Evolutionary conservation across 768 basidiomycete genomes (phyloP).

Genomic region (Hygrophorus russula): DNA sequence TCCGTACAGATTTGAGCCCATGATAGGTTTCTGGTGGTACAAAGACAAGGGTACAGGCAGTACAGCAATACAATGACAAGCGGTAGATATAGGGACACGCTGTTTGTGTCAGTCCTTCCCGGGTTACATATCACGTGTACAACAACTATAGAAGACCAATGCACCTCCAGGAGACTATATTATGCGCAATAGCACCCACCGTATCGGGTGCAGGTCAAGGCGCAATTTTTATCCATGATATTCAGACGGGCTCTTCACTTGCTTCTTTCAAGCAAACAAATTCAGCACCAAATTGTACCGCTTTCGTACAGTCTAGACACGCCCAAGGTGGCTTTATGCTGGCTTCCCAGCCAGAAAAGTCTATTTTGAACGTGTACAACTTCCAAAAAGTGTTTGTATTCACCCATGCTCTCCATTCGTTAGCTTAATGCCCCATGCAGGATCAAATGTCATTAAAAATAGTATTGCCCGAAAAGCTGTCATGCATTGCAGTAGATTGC

Average conservation of each 20-base stretch:
- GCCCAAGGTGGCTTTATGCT: slow-evolving; percentile 79
- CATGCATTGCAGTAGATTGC: slow-evolving; percentile 66
- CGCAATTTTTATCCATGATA: slow-evolving; percentile 66
- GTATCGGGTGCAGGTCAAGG: slow-evolving; percentile 41
- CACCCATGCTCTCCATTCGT: background rate
- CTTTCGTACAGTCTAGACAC: slow-evolving; percentile 52
- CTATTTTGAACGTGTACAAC: slow-evolving; percentile 79
- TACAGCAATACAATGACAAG: background rate
- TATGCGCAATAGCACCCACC: slow-evolving; percentile 50
- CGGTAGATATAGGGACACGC: too few relatives aligned
- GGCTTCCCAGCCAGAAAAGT: slow-evolving; percentile 80
- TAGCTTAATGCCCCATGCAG: slow-evolving; percentile 25
- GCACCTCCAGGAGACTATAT: slow-evolving; percentile 57
- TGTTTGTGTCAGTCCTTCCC: too few relatives aligned
- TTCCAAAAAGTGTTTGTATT: slow-evolving; percentile 70
- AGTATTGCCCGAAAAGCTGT: slow-evolving; percentile 82
- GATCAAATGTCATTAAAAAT: slow-evolving; percentile 84
- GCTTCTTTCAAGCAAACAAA: slow-evolving; percentile 86
- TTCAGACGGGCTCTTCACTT: slow-evolving; percentile 62
- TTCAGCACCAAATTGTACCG: slow-evolving; percentile 52
- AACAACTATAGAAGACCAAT: too few relatives aligned
- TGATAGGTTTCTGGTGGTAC: slow-evolving; percentile 11
- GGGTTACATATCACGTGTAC: too few relatives aligned
- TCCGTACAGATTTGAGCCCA: slow-evolving; percentile 58
- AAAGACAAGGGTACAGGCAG: background rate